These are phyloP conservation scores for Papiliotrema terrestris DNA, from an alignment of 1,284 basidiomycete species.

Conservation along the genomic window DNA sequence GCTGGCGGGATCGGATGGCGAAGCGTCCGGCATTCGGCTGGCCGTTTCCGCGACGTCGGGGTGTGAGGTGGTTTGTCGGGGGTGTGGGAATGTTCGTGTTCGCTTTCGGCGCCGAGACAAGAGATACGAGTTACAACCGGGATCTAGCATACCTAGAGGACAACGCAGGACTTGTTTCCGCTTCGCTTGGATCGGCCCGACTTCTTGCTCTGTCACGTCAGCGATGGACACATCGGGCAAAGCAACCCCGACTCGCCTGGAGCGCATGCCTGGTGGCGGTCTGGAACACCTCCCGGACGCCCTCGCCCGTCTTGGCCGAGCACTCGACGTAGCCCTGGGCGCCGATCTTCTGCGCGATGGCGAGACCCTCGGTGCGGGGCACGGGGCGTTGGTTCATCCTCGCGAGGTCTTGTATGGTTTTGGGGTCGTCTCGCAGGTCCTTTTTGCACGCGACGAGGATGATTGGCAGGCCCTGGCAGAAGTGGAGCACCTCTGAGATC, in stretches of 20 bases:
- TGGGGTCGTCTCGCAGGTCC: slow-evolving; percentile 73
- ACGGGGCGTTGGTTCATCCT: slow-evolving; percentile 79
- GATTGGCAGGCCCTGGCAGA: slow-evolving; percentile 80
- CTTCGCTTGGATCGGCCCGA: slow-evolving; percentile 24
- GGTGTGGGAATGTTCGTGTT: too few relatives aligned
- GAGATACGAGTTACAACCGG: slow-evolving; percentile 26
- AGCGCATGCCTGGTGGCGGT: slow-evolving; percentile 79
- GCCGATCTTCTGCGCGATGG: slow-evolving; percentile 82
- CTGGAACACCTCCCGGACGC: slow-evolving; percentile 89
- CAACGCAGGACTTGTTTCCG: slow-evolving; percentile 49
- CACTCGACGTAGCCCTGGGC: slow-evolving; percentile 88
- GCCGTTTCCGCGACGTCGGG: too few relatives aligned
- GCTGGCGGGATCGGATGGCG: too few relatives aligned
- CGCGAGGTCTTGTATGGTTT: slow-evolving; percentile 73
- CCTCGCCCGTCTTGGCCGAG: slow-evolving; percentile 82
- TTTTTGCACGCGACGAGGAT: slow-evolving; percentile 92
- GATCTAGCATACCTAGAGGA: slow-evolving; percentile 52
- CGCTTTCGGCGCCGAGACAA: background rate
- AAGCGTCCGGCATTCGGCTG: too few relatives aligned
- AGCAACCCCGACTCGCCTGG: slow-evolving; percentile 45
- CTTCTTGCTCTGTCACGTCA: slow-evolving; percentile 33
- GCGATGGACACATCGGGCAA: background rate
- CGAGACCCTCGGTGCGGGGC: slow-evolving; percentile 65
- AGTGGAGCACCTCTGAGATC: slow-evolving; percentile 92
- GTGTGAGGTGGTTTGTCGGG: too few relatives aligned